Percentiles rank a stretch among this genome's conserved stretches.
Evolutionary conservation across 2,329 filamentous ascomycete species (phyloP).

Genomic region (Hymenoscyphus infarciens): DNA sequence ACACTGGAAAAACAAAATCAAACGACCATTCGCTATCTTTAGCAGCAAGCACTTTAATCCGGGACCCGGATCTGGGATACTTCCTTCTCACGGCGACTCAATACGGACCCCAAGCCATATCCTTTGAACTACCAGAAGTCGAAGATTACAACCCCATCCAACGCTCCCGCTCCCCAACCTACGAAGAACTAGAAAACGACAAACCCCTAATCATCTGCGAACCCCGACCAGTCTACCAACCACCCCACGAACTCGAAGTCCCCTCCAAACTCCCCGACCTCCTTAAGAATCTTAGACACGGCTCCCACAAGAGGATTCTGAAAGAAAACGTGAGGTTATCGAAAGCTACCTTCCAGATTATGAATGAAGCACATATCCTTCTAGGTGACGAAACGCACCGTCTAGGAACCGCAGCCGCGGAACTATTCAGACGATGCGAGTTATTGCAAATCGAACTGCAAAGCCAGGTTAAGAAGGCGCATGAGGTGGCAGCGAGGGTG

Average conservation of each 20-base stretch:
- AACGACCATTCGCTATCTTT: conserved; percentile 46
- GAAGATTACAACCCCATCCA: conserved; percentile 39
- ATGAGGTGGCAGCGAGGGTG: conserved; percentile 62
- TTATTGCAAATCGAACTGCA: conserved; percentile 63
- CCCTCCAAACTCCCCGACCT: conserved; percentile 53
- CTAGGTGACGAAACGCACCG: conserved; percentile 66
- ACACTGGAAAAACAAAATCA: conserved; percentile 44
- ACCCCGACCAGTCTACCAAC: conserved; percentile 64
- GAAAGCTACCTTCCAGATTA: conserved; percentile 65
- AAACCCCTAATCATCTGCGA: conserved; percentile 53
- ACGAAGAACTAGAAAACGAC: conserved; percentile 40
- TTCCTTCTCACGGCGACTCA: conserved; percentile 58
- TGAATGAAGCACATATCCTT: conserved; percentile 70
- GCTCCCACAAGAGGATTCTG: conserved; percentile 57
- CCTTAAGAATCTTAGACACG: conserved; percentile 54
- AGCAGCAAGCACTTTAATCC: conserved; percentile 51
- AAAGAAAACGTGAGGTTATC: conserved; percentile 68
- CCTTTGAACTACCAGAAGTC: conserved; percentile 58
- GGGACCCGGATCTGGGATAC: conserved; percentile 61
- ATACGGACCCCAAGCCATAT: conserved; percentile 54
- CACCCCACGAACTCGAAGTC: conserved; percentile 57
- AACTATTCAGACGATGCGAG: conserved; percentile 69
- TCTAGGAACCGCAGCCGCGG: conserved; percentile 65
- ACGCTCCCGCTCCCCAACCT: conserved; percentile 43
- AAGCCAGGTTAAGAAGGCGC: conserved; percentile 63